Base-by-base conservation (phyloP, 2,329 filamentous ascomycete species). In the Penicillium nordicum region DNA sequence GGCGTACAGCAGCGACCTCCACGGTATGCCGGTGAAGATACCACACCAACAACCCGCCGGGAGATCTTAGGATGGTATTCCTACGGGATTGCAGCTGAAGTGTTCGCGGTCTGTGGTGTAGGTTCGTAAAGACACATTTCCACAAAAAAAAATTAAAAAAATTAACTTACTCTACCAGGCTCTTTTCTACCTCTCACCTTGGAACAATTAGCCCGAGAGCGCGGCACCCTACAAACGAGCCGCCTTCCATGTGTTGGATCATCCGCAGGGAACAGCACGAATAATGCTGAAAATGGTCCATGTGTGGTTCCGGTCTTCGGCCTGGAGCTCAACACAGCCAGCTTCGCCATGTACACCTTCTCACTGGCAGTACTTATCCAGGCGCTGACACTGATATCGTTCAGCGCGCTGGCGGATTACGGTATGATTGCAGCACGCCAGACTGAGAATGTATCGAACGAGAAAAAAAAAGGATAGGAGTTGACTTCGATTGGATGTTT, bases 11-110 rank as follows among this genome's bases (percentile, higher is more conserved):
- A 66, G 40, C 69, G 71, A 42, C 63, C 69, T 23, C 78, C 83
- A 55, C 80, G 83, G 53, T 96, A 95, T 73, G 79, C 80, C 9
- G 90, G 89, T 62, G 90, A 96, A 71, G 92, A 97, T 73, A 89
- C 86, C n/a, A 84, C 90, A 21, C 83, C 88, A 56, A 96, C 92
- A 9, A 93, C 88, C 70, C 76, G 75, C 62, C 90, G 88, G 71
- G 92, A 97, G 81, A 82, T 96, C 57, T 79, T 84, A 41, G 92
- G 92, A 66, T 97, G 93, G 89, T 97, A 96, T 74, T 86, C 88
- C 69, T 96, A 97, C 74, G 89, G 88, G 25, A 96, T 95, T 76
- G 92, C 92, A n/a, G 90, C 92, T 25, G 92, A 97, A 76, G 92
- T 94, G 49, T 97, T 96, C 72, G 90, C 95, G 18, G 89, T 97